Base-by-base conservation (phyloP, 2,329 filamentous ascomycete species). In the Fusarium nygamai region DNA sequence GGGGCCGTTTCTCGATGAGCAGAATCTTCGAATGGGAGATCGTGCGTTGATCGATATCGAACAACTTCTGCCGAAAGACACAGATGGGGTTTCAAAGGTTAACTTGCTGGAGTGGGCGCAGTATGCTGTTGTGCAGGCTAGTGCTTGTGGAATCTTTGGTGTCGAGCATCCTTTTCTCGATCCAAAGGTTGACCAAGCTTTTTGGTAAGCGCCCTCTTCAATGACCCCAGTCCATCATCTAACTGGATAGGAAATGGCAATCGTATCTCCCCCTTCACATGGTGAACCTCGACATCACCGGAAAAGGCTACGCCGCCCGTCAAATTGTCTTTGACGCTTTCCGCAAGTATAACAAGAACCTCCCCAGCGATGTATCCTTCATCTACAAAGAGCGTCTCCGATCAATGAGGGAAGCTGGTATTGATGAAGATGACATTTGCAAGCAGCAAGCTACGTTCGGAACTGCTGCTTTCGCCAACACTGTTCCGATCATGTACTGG, bases 381-480 rank as follows among this genome's bases (percentile, higher is more conserved):
- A 34, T 76, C n/a, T 58, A 73, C 7, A 53, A 48, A 6, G 69
- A 67, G 17, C 74, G 74, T 11, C 10, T 31, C 1, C 48, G 61
- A 6, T 20, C 51, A 0, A 61, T 76, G 64, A 46, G 31, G 13
- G 72, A 76, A 36, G 69, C 51, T 5, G 74, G 74, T 0, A 56
- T 76, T 3, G 43, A 54, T 4, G 72, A 76, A 27, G 64, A 75
- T 4, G 74, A 76, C 1, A 51, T 66, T 1, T 64, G 19, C 44
- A 76, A 75, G 12, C 74, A 75, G 8, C 64, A 76, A 13, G 66
- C 74, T 7, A 62, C 64, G 1, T 76, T 76, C 11, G 67, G 69
- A 17, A 67, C 51, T 20, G 74, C 61, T 5, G 69, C 61, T 8
- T 76, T 76, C 7, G 53, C 61, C 4, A 76, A 76, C 17, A 76